These are phyloP conservation scores for Plasmodium billcollinsi DNA, from an alignment of 169 alveolate species.

Conservation along the genomic window DNA sequence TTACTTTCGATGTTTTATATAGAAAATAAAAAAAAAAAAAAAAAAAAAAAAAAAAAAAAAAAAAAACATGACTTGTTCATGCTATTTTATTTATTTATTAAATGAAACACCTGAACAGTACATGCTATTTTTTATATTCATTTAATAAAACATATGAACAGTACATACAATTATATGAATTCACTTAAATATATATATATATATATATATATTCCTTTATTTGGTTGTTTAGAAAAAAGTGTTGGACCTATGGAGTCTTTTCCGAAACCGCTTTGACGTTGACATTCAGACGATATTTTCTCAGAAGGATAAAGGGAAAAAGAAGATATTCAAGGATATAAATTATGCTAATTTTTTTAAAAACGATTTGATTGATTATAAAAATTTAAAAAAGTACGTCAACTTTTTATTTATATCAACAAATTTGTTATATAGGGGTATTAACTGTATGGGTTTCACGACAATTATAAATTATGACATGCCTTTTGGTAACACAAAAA, in stretches of 20 bases:
- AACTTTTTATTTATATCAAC: slow-evolving; percentile 66
- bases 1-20: too few relatives aligned
- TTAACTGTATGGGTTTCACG: slow-evolving; percentile 64
- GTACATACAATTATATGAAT: background rate
- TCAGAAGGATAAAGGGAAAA: slow-evolving; percentile 17
- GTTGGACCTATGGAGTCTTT: slow-evolving; percentile 57
- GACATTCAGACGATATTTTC: slow-evolving; percentile 63
- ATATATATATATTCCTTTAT: background rate
- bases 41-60: too few relatives aligned
- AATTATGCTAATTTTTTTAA: slow-evolving; percentile 68
- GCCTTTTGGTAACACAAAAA: slow-evolving; percentile 21
- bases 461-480: slow-evolving; percentile 55
- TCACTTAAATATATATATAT: background rate
- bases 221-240: slow-evolving; percentile 28
- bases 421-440: slow-evolving; percentile 58
- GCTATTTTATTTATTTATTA: too few relatives aligned
- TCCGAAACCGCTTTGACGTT: slow-evolving; percentile 50
- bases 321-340: slow-evolving; percentile 54
- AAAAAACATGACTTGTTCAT: too few relatives aligned
- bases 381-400: slow-evolving; percentile 53
- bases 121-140: background rate
- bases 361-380: slow-evolving; percentile 41
- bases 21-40: too few relatives aligned
- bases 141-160: background rate
- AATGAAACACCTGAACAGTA: background rate